phyloP scores from a whole-genome alignment of 768 basidiomycete genomes.

The Amanita exitialis region DNA sequence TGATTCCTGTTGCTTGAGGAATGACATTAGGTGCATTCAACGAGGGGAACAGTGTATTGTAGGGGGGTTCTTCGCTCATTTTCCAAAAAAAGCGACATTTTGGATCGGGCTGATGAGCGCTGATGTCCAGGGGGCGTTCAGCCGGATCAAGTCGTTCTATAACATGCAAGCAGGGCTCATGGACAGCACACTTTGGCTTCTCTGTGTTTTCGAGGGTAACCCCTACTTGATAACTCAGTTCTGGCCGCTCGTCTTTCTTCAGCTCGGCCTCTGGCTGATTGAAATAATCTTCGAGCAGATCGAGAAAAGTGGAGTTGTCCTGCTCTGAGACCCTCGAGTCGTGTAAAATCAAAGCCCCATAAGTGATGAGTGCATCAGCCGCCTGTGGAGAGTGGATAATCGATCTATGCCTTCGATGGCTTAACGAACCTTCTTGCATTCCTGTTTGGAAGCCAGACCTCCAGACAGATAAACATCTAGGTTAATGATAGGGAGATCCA shows the following conservation, averaged over 20 bases:
- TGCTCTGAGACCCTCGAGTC: conserved; percentile 79
- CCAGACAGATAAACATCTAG: conserved; percentile 59
- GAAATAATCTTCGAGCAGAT: conserved; percentile 93
- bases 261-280: conserved; percentile 53
- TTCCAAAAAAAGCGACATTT: conserved; percentile 94
- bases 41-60: conserved; percentile 66
- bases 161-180: conserved; percentile 73
- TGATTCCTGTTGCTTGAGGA: conserved; percentile 51
- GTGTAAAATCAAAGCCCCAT: conserved; percentile 78
- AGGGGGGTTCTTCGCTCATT: conserved; percentile 68
- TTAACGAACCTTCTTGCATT: conserved; percentile 51
- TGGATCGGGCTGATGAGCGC: conserved; percentile 75
- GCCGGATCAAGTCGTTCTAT: conserved; percentile 67
- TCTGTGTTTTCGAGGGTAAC: conserved; percentile 97
- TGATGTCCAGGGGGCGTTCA: conserved; percentile 81
- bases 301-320: conserved; percentile 76
- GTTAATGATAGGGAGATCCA: conserved; percentile 65
- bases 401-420: neutral
- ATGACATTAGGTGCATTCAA: conserved; percentile 79
- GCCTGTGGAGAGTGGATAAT: conserved; percentile 32
- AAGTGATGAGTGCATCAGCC: conserved; percentile 71
- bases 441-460: conserved; percentile 35
- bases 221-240: conserved; percentile 86
- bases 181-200: conserved; percentile 76
- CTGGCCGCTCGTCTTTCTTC: conserved; percentile 71